Percentiles rank a stretch among this genome's conserved stretches.
Conservation (phyloP, 1,284 basidiomycete genomes). For the Pascua guehoae region DNA sequence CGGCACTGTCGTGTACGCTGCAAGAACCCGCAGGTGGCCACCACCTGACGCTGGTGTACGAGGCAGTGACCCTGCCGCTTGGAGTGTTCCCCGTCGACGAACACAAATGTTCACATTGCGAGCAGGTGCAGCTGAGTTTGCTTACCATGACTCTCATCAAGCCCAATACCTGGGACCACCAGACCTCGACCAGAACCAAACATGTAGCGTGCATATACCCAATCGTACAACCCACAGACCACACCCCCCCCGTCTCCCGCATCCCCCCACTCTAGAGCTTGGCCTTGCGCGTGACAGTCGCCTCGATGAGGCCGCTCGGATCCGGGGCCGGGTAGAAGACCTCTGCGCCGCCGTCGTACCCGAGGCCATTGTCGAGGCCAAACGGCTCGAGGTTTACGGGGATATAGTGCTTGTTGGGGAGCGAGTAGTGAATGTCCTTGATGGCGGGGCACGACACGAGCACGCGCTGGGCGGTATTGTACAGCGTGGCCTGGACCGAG, state of each 20-base stretch:
- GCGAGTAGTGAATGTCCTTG: constrained; percentile 63
- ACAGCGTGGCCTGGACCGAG: constrained; percentile 89
- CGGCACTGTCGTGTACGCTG: too few species aligned
- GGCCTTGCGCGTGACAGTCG: constrained; percentile 51
- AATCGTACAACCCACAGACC: background rate
- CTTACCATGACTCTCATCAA: too few species aligned
- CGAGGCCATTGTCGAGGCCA: constrained; percentile 52
- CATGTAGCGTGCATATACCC: background rate
- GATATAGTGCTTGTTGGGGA: constrained; percentile 94
- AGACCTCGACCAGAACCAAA: background rate
- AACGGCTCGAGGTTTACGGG: constrained; percentile 46
- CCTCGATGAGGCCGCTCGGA: constrained; percentile 55
- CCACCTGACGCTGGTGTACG: too few species aligned
- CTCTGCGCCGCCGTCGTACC: constrained; percentile 64
- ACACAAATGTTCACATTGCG: background rate
- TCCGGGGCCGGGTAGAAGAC: constrained; percentile 76
- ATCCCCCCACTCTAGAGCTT: constrained; percentile 6
- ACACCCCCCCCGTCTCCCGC: background rate
- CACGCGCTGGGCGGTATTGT: constrained; percentile 78
- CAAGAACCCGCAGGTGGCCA: too few species aligned
- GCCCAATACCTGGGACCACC: too few species aligned
- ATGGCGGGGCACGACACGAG: constrained; percentile 64
- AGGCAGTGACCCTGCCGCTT: too few species aligned
- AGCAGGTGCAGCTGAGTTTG: too few species aligned
- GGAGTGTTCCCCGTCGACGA: background rate